Evolutionary conservation across 805 yeast genomes (phyloP), one percentile per base, ranked within the genome.

Genomic region (Saturnispora halmiae): DNA sequence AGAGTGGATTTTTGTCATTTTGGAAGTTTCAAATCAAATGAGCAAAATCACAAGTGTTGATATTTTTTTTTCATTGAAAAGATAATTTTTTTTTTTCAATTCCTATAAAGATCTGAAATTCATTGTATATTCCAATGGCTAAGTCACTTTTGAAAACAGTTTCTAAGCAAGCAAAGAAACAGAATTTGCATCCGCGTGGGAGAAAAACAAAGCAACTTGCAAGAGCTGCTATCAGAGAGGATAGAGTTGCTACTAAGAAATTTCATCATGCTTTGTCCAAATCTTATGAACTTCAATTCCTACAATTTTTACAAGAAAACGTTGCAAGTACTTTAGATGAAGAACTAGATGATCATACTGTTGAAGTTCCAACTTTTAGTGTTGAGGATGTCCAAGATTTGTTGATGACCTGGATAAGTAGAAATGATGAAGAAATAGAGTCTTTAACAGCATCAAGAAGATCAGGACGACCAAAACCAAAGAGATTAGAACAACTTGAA

Each of bases 221-320:
- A 42, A 69, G 92, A 47, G 96, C 96, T n/a, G 76, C 94, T 2
- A 63, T 86, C 34, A 73, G 98, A 59, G 94, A 88, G 47, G 70
- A 69, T 37, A 84, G 82, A 57, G 61, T 90, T 38, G 72, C 68
- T 28, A 67, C 67, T 38, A 75, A 72, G 56, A 83, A 82, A 55
- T 59, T 68, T 18, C 69, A 67, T 38, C 75, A 74, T 50, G 59
- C 70, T 25, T 80, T 77, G 44, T 74, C 75, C 48, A 77, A 73
- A 53, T 72, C 74, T 37, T 69, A 72, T 44, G 85, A 79, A 47
- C 67, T 77, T 43, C 65, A 74, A 43, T 69, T 86, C 46, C 62
- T 75, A 26, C 64, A 65, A 40, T 81, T 71, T 53, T 60, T 84
- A 34, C 84, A 82, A 53, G 74, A 77, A 51, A 68, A 71, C n/a